Conservation (phyloP, 495 filamentous ascomycete genomes). For the Aspergillus heteromorphus region DNA sequence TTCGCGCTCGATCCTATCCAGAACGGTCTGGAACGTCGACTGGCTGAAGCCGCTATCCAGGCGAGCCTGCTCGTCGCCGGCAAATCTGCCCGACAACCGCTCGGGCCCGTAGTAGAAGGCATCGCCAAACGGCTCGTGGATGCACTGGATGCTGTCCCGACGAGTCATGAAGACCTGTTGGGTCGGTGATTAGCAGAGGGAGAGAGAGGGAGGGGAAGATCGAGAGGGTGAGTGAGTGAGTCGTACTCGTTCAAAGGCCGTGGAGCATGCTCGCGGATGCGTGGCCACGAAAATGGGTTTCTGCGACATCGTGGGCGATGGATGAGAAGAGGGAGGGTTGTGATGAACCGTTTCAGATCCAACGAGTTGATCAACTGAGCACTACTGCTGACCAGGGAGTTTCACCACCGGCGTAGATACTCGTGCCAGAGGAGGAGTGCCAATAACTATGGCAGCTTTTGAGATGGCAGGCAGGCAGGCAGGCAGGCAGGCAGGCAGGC, state of each 20-base stretch:
- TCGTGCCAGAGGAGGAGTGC: too few species aligned
- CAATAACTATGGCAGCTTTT: too few species aligned
- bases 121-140: slow-evolving; percentile 96
- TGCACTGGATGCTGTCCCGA: slow-evolving; percentile 66
- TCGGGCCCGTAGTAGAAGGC: slow-evolving; percentile 95
- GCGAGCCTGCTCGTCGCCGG: slow-evolving; percentile 63
- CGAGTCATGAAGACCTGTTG: slow-evolving; percentile 98
- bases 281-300: slow-evolving; percentile 90
- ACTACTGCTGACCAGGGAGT: slow-evolving; percentile 19
- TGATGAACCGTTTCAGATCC: neutral
- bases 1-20: slow-evolving; percentile 64
- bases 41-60: slow-evolving; percentile 67
- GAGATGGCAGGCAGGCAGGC: too few species aligned
- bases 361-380: neutral
- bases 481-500: too few species aligned
- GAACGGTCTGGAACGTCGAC: slow-evolving; percentile 69
- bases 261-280: slow-evolving; percentile 89
- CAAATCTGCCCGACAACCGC: slow-evolving; percentile 69
- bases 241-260: slow-evolving; percentile 86
- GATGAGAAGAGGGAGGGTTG: neutral
- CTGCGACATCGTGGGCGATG: slow-evolving; percentile 51
- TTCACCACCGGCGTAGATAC: slow-evolving; percentile 13
- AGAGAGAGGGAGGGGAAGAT: too few species aligned
- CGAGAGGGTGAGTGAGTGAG: neutral
- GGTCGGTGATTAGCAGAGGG: too few species aligned